Percentiles rank a stretch among this genome's conserved stretches.
Conservation (phyloP, 441 rosid species). For the Gossypium lobatum region DNA sequence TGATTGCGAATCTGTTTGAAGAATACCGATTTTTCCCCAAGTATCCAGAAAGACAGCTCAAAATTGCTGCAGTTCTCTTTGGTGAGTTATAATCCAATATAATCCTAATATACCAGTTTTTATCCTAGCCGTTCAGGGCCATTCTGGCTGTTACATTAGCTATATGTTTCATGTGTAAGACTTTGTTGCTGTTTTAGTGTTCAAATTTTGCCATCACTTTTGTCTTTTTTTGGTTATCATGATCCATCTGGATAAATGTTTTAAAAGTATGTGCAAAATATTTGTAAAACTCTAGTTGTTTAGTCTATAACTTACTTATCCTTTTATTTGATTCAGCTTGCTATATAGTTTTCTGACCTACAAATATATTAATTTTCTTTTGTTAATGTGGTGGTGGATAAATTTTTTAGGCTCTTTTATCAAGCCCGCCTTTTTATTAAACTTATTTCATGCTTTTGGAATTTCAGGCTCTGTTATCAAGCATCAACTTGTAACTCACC, state of each 20-base stretch:
- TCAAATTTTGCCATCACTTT: neutral
- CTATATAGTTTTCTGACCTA: neutral
- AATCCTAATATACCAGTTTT: neutral
- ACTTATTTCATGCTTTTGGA: conserved; percentile 6
- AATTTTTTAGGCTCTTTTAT: neutral
- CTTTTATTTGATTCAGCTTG: neutral
- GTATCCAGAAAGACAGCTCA: conserved; percentile 96
- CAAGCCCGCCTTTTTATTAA: neutral
- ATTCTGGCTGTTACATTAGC: neutral
- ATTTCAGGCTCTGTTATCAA: conserved; percentile 80
- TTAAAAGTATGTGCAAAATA: neutral
- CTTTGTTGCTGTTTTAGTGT: conserved; percentile 6
- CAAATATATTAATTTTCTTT: neutral
- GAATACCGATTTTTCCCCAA: conserved; percentile 93
- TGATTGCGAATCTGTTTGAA: conserved; percentile 93
- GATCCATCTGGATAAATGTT: conserved; percentile 2
- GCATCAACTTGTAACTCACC: conserved; percentile 94
- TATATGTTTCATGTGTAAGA: neutral
- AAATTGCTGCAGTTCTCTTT: conserved; percentile 87
- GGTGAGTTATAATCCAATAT: conserved; percentile 48
- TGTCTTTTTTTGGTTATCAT: neutral
- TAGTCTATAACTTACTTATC: neutral
- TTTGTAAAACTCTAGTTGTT: neutral
- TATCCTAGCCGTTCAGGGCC: neutral
- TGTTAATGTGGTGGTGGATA: neutral